Evolutionary conservation across 805 yeast genomes (phyloP), one percentile per base, ranked within the genome.

Genomic region (Saccharomycopsis capsularis): DNA sequence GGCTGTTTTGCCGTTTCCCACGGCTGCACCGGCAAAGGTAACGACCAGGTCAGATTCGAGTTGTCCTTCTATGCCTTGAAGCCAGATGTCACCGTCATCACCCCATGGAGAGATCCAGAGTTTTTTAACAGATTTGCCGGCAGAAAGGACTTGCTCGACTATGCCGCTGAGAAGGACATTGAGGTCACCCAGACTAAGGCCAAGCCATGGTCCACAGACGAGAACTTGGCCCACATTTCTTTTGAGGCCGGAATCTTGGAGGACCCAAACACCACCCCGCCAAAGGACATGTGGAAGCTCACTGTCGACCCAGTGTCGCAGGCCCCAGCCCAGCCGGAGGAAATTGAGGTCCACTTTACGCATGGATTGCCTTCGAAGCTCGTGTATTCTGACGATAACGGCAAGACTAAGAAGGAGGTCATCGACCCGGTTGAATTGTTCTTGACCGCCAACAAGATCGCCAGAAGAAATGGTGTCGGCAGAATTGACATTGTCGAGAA

Each of bases 21-120:
- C 69, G 99, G 99, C 56, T 93, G 99, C 74, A 93, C 99, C 59
- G 99, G 99, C 74, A 93, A 93, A 75, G 99, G 99, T 73, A 93
- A 93, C 68, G 99, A 93, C 70, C 99, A 93, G 74, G 97, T 93
- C 57, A 85, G 99, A 72, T 93, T 93, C 67, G 99, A 93, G 73
- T 76, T 93, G 54, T 83, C 95, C 6, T 93, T 93, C 78, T 93
- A 93, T 69, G 99, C 98, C 34, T 79, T 93, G 68, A 90, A 93
- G 74, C 99, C 99, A 39, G 98, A 90, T 64, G 95, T 93, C 60
- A 74, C 78, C 65, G 96, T 88, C 60, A 91, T 93, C 71, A 96
- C 99, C 40, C 99, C 99, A 68, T 93, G 99, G 99, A 87, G 99
- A 79, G 86, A 85, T 66, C 99, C 99, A 29, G 84, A 63, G 35